phyloP scores from a whole-genome alignment of 495 filamentous ascomycete genomes.

The Hypoxylon crocopeplum region DNA sequence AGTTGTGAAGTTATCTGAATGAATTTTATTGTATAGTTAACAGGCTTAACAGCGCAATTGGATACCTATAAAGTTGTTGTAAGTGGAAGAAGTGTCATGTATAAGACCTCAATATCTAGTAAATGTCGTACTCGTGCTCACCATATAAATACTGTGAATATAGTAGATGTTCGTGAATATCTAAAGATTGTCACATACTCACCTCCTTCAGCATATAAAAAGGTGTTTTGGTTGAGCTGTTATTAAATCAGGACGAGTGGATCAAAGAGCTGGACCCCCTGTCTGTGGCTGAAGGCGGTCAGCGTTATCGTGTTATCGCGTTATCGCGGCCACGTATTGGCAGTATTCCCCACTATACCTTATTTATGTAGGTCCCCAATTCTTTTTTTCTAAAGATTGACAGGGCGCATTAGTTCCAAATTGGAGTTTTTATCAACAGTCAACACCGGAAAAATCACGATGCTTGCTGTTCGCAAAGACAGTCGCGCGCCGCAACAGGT shows the following conservation, averaged over 20 bases:
- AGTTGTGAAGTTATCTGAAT: neutral
- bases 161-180: no score
- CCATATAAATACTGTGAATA: no score
- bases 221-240: no score
- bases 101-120: no score
- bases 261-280: no score
- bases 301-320: neutral
- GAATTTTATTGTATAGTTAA: neutral
- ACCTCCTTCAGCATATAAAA: no score
- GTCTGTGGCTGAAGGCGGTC: constrained; percentile 33
- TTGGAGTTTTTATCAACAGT: neutral
- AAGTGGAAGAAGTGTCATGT: no score
- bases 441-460: constrained; percentile 10
- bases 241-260: no score
- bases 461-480: constrained; percentile 18
- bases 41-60: neutral
- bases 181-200: no score
- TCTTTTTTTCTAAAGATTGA: constrained; percentile 26
- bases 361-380: no score
- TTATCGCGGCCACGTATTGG: constrained; percentile 12
- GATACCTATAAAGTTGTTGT: no score
- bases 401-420: constrained; percentile 5
- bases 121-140: no score
- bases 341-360: constrained; percentile 40
- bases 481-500: constrained; percentile 29